Conservation (phyloP, 2,329 filamentous ascomycete genomes). For the Thermoascus crustaceus region DNA sequence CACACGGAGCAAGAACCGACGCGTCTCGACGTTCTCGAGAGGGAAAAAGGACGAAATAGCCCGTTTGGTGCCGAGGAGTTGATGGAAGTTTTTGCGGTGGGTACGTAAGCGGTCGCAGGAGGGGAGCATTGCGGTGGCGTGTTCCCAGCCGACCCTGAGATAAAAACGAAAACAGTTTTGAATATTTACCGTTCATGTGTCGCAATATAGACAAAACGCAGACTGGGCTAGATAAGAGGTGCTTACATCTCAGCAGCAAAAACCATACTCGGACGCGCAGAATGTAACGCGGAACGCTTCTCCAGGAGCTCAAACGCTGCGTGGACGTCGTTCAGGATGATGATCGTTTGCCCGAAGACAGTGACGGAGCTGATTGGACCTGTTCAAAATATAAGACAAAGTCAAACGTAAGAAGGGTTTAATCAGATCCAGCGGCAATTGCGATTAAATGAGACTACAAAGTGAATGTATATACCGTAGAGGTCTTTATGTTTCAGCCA, state of each 20-base stretch:
- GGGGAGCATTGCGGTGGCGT: slow-evolving; percentile 24
- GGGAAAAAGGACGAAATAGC: slow-evolving; percentile 31
- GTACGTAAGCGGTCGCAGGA: slow-evolving; percentile 31
- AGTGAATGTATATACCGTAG: slow-evolving; percentile 23
- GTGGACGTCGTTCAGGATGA: slow-evolving; percentile 24
- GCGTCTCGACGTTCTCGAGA: slow-evolving; percentile 38
- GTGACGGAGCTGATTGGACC: slow-evolving; percentile 27
- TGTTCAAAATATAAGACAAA: not conserved
- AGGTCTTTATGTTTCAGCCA: slow-evolving; percentile 35
- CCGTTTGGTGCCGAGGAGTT: slow-evolving; percentile 37
- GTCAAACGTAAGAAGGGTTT: not conserved
- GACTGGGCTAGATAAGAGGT: not conserved
- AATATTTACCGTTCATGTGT: not conserved
- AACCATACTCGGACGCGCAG: slow-evolving; percentile 17
- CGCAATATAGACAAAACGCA: no score
- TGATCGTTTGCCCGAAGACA: slow-evolving; percentile 22
- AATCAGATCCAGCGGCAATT: no score
- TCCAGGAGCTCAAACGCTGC: slow-evolving; percentile 24
- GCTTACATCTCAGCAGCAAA: slow-evolving; percentile 29
- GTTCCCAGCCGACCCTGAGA: slow-evolving; percentile 28
- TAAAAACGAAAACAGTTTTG: not conserved
- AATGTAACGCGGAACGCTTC: slow-evolving; percentile 18
- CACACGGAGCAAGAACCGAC: slow-evolving; percentile 35
- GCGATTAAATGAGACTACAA: no score
- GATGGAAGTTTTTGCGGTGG: slow-evolving; percentile 39